Evolutionary conservation across 345 rosid species (phyloP).

Genomic region (Salix dunnii): DNA sequence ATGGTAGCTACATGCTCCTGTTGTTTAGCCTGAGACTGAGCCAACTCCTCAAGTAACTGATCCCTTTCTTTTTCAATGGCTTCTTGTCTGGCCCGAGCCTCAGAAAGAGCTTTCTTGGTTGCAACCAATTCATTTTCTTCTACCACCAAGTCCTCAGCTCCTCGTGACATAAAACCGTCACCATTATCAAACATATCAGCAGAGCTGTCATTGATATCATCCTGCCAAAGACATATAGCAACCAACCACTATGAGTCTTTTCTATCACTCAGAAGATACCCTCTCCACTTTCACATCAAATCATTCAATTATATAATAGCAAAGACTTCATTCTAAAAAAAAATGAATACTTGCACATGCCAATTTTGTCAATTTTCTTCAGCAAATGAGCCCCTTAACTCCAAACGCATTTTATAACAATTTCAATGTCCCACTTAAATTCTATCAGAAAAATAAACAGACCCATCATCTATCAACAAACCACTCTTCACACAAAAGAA

Average conservation of each 20-base stretch:
- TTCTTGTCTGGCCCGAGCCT: slow-evolving; percentile 31
- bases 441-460: too few relatives aligned
- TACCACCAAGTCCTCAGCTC: slow-evolving; percentile 15
- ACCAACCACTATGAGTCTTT: slow-evolving; percentile 8
- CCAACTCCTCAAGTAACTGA: slow-evolving; percentile 38
- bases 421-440: too few relatives aligned
- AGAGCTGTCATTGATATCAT: slow-evolving; percentile 13
- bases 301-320: not conserved
- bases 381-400: too few relatives aligned
- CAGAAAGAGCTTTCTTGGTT: slow-evolving; percentile 35
- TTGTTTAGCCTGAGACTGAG: slow-evolving; percentile 31
- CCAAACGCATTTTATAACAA: too few relatives aligned
- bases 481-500: not conserved
- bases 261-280: not conserved
- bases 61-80: slow-evolving; percentile 36
- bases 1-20: slow-evolving; percentile 34
- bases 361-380: not conserved
- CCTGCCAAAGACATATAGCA: slow-evolving; percentile 24
- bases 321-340: not conserved
- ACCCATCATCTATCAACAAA: too few relatives aligned
- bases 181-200: slow-evolving; percentile 11
- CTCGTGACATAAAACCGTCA: slow-evolving; percentile 15
- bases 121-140: slow-evolving; percentile 23
- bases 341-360: not conserved
- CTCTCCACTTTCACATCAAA: not conserved